A percentile compares a stretch with the other conserved stretches of the same genome.
Evolutionary conservation across 2,329 filamentous ascomycete species (phyloP).

Genomic region (Fusarium gaditjirri): DNA sequence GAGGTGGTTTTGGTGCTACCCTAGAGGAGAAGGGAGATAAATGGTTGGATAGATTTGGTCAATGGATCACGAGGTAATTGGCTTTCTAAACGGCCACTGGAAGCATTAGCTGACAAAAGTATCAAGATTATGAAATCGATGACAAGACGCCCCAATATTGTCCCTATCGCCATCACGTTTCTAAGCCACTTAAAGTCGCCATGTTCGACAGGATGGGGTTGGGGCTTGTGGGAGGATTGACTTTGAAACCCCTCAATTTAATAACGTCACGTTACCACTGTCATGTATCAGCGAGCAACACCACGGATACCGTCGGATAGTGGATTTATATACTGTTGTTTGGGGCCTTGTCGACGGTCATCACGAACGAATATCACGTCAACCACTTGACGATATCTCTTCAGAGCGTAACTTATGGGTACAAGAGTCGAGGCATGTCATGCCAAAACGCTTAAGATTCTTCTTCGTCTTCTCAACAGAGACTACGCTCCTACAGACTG

Average conservation of each 20-base stretch:
- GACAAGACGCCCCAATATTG: background rate
- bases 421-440: background rate
- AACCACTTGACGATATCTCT: background rate
- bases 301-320: background rate
- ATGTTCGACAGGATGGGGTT: background rate
- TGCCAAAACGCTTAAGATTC: no score
- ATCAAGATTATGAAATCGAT: no score
- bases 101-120: background rate
- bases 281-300: constrained; percentile 10
- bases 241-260: background rate
- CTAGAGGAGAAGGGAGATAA: background rate
- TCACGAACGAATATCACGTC: constrained; percentile 4
- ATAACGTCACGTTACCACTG: background rate
- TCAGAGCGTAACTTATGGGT: background rate
- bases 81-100: background rate
- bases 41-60: background rate
- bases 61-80: background rate
- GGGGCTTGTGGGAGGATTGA: background rate
- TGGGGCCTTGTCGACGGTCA: background rate
- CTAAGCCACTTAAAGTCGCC: background rate
- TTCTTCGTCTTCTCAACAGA: constrained; percentile 9
- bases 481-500: background rate
- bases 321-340: background rate
- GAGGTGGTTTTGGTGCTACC: background rate
- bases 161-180: background rate